These are phyloP conservation scores for Rhodamnia rubescens DNA, from an alignment of 345 rosid genomes.

Conservation along the genomic window DNA sequence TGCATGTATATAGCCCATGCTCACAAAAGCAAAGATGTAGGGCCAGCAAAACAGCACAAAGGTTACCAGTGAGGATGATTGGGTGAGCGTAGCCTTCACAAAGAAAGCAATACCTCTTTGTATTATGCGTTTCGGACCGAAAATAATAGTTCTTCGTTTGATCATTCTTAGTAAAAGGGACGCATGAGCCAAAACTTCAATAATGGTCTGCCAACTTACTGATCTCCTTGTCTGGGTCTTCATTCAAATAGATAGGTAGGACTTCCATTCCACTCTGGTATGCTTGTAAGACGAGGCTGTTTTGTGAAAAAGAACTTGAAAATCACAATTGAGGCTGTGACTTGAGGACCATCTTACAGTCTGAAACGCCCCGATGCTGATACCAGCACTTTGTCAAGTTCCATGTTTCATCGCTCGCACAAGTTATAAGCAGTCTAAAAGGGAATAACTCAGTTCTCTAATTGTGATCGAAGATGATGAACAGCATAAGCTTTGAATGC, in stretches of 20 bases:
- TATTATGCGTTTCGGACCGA: too few species aligned
- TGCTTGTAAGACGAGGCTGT: not conserved
- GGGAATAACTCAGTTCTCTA: not conserved
- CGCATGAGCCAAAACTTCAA: not conserved
- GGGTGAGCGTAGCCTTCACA: too few species aligned
- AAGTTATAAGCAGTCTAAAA: not conserved
- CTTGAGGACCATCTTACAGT: not conserved
- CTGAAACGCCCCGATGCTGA: rapidly evolving
- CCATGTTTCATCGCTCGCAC: not conserved
- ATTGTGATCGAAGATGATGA: not conserved
- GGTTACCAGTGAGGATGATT: too few species aligned
- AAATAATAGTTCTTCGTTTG: not conserved
- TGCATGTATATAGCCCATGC: too few species aligned
- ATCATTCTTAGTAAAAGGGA: not conserved
- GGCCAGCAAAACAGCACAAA: too few species aligned
- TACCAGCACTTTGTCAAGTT: not conserved
- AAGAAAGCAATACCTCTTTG: too few species aligned
- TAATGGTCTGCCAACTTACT: not conserved
- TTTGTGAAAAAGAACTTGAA: not conserved
- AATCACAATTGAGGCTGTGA: not conserved
- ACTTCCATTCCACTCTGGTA: not conserved
- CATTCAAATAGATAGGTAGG: not conserved
- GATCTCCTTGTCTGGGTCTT: not conserved
- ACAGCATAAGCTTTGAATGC: not conserved
- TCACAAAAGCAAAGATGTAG: too few species aligned